A percentile compares a stretch with the other conserved stretches of the same genome.
These are phyloP conservation scores for Zygosaccharomyces rouxii DNA, from an alignment of 805 yeast genomes.

Conservation along the genomic window DNA sequence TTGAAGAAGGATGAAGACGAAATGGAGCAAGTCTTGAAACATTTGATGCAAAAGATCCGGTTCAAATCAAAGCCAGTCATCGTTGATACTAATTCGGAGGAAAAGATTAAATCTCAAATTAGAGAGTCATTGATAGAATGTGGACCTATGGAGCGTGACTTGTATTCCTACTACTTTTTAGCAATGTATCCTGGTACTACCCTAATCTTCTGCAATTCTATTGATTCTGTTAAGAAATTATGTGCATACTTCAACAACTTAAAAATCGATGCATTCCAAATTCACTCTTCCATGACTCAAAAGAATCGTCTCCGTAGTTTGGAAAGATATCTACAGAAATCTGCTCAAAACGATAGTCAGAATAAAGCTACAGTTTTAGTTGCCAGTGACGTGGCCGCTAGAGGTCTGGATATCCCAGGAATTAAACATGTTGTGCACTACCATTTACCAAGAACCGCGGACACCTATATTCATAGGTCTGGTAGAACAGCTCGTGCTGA, in stretches of 20 bases:
- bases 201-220: constrained; percentile 89
- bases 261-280: constrained; percentile 62
- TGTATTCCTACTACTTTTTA: constrained; percentile 82
- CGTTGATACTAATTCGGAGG: constrained; percentile 83
- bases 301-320: constrained; percentile 83
- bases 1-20: constrained; percentile 29
- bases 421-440: constrained; percentile 95
- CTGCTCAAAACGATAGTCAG: constrained; percentile 36
- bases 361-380: constrained; percentile 63
- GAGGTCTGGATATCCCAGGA: constrained; percentile 89
- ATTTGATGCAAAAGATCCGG: constrained; percentile 64
- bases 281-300: constrained; percentile 93
- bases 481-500: constrained; percentile 99
- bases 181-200: constrained; percentile 85
- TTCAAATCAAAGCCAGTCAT: constrained; percentile 68
- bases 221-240: constrained; percentile 86
- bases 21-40: constrained; percentile 55
- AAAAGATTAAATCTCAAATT: constrained; percentile 66
- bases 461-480: constrained; percentile 89
- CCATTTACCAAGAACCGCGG: constrained; percentile 92
- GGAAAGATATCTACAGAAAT: constrained; percentile 67
- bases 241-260: constrained; percentile 70
- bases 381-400: constrained; percentile 97
- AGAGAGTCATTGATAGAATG: constrained; percentile 89
- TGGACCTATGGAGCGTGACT: constrained; percentile 83